Evolutionary conservation across 208 protist species (phyloP).

Genomic region (Novymonas esmeraldas): DNA sequence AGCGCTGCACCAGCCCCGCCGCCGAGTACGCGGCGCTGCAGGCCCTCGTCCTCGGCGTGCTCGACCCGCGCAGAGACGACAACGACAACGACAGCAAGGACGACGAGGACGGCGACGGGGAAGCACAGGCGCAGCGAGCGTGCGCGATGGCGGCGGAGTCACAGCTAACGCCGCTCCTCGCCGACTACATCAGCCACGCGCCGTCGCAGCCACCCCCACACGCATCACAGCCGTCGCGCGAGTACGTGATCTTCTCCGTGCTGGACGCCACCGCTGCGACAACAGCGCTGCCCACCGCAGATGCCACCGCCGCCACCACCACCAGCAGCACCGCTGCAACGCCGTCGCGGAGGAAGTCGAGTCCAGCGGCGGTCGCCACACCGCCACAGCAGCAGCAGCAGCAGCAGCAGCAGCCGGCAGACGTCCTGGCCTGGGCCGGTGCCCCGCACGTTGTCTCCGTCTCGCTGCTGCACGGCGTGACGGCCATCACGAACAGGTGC

Average conservation of each 20-base stretch:
- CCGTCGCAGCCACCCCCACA: neutral
- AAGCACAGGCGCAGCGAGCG: constrained; percentile 15
- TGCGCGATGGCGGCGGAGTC: constrained; percentile 6
- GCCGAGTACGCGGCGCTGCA: constrained; percentile 65
- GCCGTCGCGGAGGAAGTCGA: neutral
- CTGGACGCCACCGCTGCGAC: constrained; percentile 26
- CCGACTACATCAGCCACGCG: neutral
- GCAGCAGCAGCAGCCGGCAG: neutral
- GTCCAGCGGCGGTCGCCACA: neutral
- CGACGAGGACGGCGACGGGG: constrained; percentile 17
- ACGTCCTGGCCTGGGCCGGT: constrained; percentile 24
- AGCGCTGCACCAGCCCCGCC: constrained; percentile 65
- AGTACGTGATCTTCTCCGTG: constrained; percentile 61
- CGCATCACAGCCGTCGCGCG: neutral
- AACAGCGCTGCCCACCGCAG: neutral
- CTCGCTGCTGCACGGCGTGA: constrained; percentile 41
- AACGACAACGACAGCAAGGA: constrained; percentile 2
- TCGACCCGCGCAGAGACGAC: constrained; percentile 5
- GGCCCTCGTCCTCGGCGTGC: constrained; percentile 59
- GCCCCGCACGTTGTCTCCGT: constrained; percentile 50
- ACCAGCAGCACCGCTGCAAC: neutral
- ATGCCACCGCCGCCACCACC: neutral
- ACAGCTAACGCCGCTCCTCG: constrained; percentile 24
- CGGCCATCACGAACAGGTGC: constrained; percentile 32
- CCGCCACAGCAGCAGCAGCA: neutral